Conservation (phyloP, 768 basidiomycete species). For the Atractiella rhizophila region DNA sequence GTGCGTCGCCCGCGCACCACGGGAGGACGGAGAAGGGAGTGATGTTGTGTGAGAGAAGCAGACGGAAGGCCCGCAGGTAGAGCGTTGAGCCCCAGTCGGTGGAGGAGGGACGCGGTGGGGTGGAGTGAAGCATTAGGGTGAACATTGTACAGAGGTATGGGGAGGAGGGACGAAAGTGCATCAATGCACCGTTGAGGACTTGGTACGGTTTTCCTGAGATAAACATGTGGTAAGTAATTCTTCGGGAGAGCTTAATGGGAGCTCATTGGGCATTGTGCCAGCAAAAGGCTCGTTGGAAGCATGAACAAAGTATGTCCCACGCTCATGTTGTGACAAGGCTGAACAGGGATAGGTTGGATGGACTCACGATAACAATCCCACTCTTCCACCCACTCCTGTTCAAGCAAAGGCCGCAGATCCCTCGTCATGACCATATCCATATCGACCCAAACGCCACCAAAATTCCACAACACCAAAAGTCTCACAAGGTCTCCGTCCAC, state of each 20-base stretch:
- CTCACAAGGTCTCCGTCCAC: constrained; percentile 82
- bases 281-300: no score
- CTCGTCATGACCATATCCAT: constrained; percentile 87
- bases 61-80: constrained; percentile 72
- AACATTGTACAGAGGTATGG: constrained; percentile 95
- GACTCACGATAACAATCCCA: constrained; percentile 90
- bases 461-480: constrained; percentile 60
- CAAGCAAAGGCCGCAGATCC: constrained; percentile 58
- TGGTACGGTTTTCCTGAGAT: constrained; percentile 43
- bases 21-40: constrained; percentile 79
- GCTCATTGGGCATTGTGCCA: no score
- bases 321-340: no score
- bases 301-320: no score
- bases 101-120: constrained; percentile 45
- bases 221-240: background rate
- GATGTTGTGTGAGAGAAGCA: constrained; percentile 42
- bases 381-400: constrained; percentile 90
- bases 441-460: constrained; percentile 87
- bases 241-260: background rate
- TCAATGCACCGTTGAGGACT: constrained; percentile 74
- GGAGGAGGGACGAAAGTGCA: constrained; percentile 73
- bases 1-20: constrained; percentile 80
- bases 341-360: no score
- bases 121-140: constrained; percentile 63
- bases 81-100: constrained; percentile 86